phyloP scores from a whole-genome alignment of 768 basidiomycete species.

The Leccinum pellstonianum region DNA sequence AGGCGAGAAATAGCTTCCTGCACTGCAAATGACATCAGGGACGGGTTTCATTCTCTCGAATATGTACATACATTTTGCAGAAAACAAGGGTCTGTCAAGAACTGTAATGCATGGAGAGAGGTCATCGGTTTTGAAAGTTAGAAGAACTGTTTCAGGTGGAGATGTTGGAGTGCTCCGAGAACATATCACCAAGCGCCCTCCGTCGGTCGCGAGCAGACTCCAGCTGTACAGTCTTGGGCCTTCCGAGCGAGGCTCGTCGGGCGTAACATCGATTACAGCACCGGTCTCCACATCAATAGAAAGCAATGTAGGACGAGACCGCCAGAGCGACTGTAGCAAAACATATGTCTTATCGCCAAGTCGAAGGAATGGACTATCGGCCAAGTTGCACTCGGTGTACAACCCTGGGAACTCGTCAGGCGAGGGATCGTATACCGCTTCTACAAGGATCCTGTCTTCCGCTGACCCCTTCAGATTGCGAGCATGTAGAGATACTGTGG shows the following conservation, averaged over 20 bases:
- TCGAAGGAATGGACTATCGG: conserved; percentile 40
- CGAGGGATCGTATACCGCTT: conserved; percentile 39
- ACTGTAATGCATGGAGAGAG: conserved; percentile 17
- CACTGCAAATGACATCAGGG: conserved; percentile 33
- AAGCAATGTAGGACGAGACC: conserved; percentile 51
- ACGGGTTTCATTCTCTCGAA: neutral
- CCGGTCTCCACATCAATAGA: conserved; percentile 44
- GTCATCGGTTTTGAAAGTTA: conserved; percentile 31
- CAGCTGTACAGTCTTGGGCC: conserved; percentile 43
- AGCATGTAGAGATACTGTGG: conserved; percentile 45
- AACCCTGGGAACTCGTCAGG: conserved; percentile 58
- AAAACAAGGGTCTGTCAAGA: conserved; percentile 43
- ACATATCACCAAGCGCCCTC: conserved; percentile 43
- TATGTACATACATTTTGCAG: conserved; percentile 36
- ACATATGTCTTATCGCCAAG: conserved; percentile 12
- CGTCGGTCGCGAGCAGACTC: conserved; percentile 53
- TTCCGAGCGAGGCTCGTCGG: neutral
- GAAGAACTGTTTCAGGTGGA: conserved; percentile 51
- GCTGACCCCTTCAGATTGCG: conserved; percentile 33
- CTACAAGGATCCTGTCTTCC: conserved; percentile 36
- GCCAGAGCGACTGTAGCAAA: conserved; percentile 52
- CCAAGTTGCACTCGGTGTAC: conserved; percentile 51
- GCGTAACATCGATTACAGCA: conserved; percentile 34
- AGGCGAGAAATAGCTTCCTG: conserved; percentile 41
- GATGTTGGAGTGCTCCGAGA: conserved; percentile 47